Conservation (phyloP, 2,329 filamentous ascomycete genomes). For the Fusarium oxysporum region DNA sequence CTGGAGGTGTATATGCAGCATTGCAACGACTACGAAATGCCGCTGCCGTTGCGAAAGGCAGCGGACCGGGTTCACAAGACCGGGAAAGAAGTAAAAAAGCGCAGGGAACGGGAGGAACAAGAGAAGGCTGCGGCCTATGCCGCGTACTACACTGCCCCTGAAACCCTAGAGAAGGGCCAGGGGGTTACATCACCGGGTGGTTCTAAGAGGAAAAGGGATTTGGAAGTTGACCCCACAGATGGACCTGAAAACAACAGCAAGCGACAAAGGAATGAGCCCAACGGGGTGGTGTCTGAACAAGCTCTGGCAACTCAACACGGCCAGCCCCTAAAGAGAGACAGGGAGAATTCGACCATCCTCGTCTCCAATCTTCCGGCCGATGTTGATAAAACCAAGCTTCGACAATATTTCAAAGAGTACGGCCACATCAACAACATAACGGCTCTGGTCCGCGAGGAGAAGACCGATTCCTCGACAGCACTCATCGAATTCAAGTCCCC, state of each 20-base stretch:
- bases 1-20: constrained; percentile 80
- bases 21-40: constrained; percentile 90
- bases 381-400: constrained; percentile 77
- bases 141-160: constrained; percentile 51
- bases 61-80: constrained; percentile 79
- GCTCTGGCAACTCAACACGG: constrained; percentile 19
- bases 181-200: constrained; percentile 53
- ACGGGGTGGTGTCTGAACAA: constrained; percentile 43
- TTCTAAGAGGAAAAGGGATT: constrained; percentile 81
- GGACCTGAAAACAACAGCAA: constrained; percentile 68
- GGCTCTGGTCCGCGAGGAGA: constrained; percentile 69
- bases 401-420: constrained; percentile 92
- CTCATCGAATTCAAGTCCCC: constrained; percentile 86
- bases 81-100: constrained; percentile 70
- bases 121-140: constrained; percentile 67
- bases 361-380: constrained; percentile 80
- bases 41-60: constrained; percentile 78
- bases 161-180: constrained; percentile 31
- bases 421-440: constrained; percentile 85
- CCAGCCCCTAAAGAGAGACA: constrained; percentile 76
- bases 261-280: constrained; percentile 67
- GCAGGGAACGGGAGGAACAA: constrained; percentile 73
- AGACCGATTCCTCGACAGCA: constrained; percentile 73
- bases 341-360: constrained; percentile 89
- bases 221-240: constrained; percentile 58